Evolutionary conservation across 108 stramenopile species (phyloP).

Genomic region (Nannochloropsis granulata): DNA sequence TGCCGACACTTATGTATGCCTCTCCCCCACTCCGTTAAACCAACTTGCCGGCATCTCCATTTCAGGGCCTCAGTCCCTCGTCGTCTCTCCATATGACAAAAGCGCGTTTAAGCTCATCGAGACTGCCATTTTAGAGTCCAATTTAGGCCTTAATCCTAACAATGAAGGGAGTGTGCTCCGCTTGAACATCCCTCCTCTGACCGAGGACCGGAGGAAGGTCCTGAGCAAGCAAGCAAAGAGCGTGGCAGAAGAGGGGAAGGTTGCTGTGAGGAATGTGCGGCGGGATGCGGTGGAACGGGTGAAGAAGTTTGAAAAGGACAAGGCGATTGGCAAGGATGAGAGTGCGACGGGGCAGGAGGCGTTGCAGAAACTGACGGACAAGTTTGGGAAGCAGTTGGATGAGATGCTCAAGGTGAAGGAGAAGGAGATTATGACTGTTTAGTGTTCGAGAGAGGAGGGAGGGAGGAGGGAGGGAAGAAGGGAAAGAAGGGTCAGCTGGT

Average conservation of each 20-base stretch:
- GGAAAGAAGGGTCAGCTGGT: no score
- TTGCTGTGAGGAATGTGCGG: slow-evolving; percentile 39
- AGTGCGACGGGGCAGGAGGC: slow-evolving; percentile 51
- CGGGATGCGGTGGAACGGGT: slow-evolving; percentile 67
- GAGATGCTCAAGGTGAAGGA: slow-evolving; percentile 69
- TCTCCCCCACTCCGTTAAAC: slow-evolving; percentile 65
- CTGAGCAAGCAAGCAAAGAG: slow-evolving; percentile 77
- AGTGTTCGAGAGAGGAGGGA: background rate
- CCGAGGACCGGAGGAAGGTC: slow-evolving; percentile 86
- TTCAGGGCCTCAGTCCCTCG: slow-evolving; percentile 8
- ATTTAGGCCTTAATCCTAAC: slow-evolving; percentile 66
- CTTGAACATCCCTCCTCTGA: slow-evolving; percentile 74
- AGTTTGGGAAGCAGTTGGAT: slow-evolving; percentile 65
- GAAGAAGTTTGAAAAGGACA: slow-evolving; percentile 78
- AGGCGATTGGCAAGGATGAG: slow-evolving; percentile 64
- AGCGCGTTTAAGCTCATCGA: slow-evolving; percentile 52
- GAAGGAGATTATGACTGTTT: slow-evolving; percentile 82
- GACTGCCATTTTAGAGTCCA: slow-evolving; percentile 67
- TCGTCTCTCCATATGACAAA: slow-evolving; percentile 72
- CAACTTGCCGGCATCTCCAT: slow-evolving; percentile 50
- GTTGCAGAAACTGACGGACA: slow-evolving; percentile 77
- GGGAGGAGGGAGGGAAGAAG: background rate
- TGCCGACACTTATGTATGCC: no score
- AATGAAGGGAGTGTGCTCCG: slow-evolving; percentile 77
- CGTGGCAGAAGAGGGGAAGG: slow-evolving; percentile 85